phyloP scores from a whole-genome alignment of 495 filamentous ascomycete genomes.

The Extremus antarcticus region DNA sequence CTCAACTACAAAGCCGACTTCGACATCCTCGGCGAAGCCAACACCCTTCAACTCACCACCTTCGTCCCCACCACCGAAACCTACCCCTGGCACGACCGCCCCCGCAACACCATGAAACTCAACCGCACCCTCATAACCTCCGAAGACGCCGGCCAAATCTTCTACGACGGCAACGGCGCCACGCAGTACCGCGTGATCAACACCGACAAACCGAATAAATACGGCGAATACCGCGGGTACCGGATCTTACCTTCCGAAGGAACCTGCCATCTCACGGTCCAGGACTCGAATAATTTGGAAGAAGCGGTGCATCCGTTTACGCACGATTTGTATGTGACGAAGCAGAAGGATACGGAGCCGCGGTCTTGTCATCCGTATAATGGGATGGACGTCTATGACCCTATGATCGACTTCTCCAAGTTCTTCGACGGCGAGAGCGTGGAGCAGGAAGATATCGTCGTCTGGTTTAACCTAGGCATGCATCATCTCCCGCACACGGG shows the following conservation, averaged over 20 bases:
- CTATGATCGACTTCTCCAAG: slow-evolving; percentile 41
- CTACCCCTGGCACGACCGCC: slow-evolving; percentile 40
- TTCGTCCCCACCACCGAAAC: slow-evolving; percentile 27
- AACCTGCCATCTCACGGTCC: slow-evolving; percentile 38
- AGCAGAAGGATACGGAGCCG: slow-evolving; percentile 45
- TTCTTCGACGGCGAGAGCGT: slow-evolving; percentile 45
- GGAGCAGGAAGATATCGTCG: slow-evolving; percentile 42
- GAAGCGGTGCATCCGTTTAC: slow-evolving; percentile 38
- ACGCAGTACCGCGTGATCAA: slow-evolving; percentile 42
- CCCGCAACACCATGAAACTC: slow-evolving; percentile 45
- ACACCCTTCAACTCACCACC: slow-evolving; percentile 38
- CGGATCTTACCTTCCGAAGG: slow-evolving; percentile 36
- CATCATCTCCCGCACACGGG: slow-evolving; percentile 47
- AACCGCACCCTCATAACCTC: slow-evolving; percentile 32
- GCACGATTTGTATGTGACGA: slow-evolving; percentile 39
- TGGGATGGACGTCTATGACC: slow-evolving; percentile 35
- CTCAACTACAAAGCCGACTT: slow-evolving; percentile 48
- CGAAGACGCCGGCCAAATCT: slow-evolving; percentile 38
- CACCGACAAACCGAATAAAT: slow-evolving; percentile 38
- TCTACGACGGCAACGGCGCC: slow-evolving; percentile 40
- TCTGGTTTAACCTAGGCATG: slow-evolving; percentile 48
- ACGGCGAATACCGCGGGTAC: slow-evolving; percentile 47
- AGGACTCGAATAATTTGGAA: slow-evolving; percentile 36
- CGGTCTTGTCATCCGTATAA: slow-evolving; percentile 36
- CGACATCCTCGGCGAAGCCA: slow-evolving; percentile 40